Conservation (phyloP, 371 early-diverging fungal species). For the Dichotomocladium elegans region DNA sequence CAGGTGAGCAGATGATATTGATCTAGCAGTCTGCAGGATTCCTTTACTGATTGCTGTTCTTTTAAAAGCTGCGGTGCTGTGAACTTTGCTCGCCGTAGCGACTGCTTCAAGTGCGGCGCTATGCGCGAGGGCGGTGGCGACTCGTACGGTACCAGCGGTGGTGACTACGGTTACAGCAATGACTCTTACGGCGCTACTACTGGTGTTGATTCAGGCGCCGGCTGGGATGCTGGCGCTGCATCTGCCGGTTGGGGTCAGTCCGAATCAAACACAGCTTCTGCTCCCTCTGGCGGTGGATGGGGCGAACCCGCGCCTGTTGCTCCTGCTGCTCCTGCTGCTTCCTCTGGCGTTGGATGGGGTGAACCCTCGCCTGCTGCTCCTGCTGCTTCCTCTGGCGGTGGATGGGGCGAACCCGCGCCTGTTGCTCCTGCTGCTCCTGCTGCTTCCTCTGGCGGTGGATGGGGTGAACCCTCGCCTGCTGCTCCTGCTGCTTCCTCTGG, state of each 20-base stretch:
- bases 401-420: conserved; percentile 32
- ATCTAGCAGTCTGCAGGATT: background rate
- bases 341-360: conserved; percentile 21
- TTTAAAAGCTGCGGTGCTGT: conserved; percentile 43
- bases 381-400: conserved; percentile 18
- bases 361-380: conserved; percentile 11
- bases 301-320: conserved; percentile 14
- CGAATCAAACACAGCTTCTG: conserved; percentile 10
- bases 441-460: conserved; percentile 7
- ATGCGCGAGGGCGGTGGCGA: conserved; percentile 54
- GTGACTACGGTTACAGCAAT: conserved; percentile 13
- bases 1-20: conserved; percentile 23
- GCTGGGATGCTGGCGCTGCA: conserved; percentile 22
- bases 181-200: conserved; percentile 6
- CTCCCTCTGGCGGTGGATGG: conserved; percentile 23
- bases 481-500: conserved; percentile 8
- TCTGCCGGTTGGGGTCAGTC: conserved; percentile 21
- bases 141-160: conserved; percentile 27
- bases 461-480: conserved; percentile 15
- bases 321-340: conserved; percentile 12
- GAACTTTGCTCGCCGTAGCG: conserved; percentile 58
- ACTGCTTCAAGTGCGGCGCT: conserved; percentile 63
- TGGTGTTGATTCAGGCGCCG: conserved; percentile 17
- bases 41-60: background rate
- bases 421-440: conserved; percentile 11